These are phyloP conservation scores for Cytospora chrysosperma DNA, from an alignment of 2,329 filamentous ascomycete genomes.

Conservation along the genomic window DNA sequence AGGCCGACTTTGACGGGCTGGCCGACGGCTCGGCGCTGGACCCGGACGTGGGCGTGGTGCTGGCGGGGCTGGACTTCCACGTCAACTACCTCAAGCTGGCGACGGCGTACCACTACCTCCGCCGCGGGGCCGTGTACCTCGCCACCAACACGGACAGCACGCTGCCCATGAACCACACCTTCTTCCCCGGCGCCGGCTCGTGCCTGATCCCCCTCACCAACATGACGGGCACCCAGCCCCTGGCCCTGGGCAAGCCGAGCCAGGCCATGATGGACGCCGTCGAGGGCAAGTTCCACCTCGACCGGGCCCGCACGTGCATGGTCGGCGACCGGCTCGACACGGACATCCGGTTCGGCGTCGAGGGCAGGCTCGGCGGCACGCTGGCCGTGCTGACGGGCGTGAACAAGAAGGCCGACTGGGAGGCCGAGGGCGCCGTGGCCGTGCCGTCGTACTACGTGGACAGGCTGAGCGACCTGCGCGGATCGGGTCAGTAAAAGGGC, in stretches of 20 bases:
- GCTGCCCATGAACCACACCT: conserved; percentile 73
- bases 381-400: conserved; percentile 90
- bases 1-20: conserved; percentile 76
- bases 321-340: conserved; percentile 91
- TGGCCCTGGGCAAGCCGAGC: conserved; percentile 88
- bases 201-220: conserved; percentile 75
- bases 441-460: conserved; percentile 84
- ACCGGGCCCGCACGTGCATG: conserved; percentile 87
- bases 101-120: conserved; percentile 82
- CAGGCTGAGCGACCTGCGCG: conserved; percentile 70
- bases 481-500: not conserved
- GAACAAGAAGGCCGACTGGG: conserved; percentile 78
- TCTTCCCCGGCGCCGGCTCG: conserved; percentile 91
- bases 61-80: conserved; percentile 90
- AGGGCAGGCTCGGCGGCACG: conserved; percentile 87
- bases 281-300: conserved; percentile 90
- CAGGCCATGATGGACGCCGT: conserved; percentile 99
- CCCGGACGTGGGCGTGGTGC: conserved; percentile 83
- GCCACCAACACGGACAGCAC: conserved; percentile 94
- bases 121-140: conserved; percentile 78
- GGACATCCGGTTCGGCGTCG: conserved; percentile 92
- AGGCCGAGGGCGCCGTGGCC: conserved; percentile 64
- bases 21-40: conserved; percentile 76
- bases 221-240: conserved; percentile 67
- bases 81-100: conserved; percentile 92